Evolutionary conservation across 2,329 filamentous ascomycete species (phyloP), one percentile per base, ranked within the genome.

Genomic region (Aspergillus intermedius): DNA sequence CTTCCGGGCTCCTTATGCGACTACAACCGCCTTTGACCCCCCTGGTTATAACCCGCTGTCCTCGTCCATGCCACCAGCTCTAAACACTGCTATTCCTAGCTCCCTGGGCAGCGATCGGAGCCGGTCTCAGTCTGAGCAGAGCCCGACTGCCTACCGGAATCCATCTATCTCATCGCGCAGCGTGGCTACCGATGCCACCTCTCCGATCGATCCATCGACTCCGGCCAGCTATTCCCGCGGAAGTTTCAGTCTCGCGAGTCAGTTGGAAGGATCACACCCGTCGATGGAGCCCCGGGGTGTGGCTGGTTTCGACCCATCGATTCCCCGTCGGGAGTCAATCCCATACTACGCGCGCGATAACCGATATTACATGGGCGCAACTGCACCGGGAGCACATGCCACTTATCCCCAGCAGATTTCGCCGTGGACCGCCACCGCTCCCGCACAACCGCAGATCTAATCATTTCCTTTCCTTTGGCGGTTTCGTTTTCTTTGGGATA

Each of bases 361-460:
- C 49, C 56, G 67, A 28, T 69, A 69, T 47, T 69, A 69, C 35
- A 54, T 68, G 42, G 57, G 59, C 17, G 56, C 60, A 8, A 53
- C 58, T 3, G 47, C 57, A 2, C 58, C 62, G 6, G 54, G 57
- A 1, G 59, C 60, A 17, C 65, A 68, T 47, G 49, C 64, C 4
- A 62, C 57, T 45, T 70, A 70, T 43, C 61, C 66, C 7, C 62
- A 64, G 44, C 60, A 59, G 5, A 48, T 69, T 17, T 59, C 66
- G 12, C 56, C 66, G 12, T 70, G 67, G 67, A 66, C 65, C n/a
- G 67, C 67, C 9, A 60, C 67, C 10, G 63, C 67, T 35, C 60
- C 65, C 15, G 63, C 66, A 25, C 67, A 69, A 49, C 67, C 67
- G 23, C 65, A 67, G 53, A 69, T 70, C 30, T 70, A 59, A 66